Conservation (phyloP, 495 filamentous ascomycete genomes). For the Halenospora varia region DNA sequence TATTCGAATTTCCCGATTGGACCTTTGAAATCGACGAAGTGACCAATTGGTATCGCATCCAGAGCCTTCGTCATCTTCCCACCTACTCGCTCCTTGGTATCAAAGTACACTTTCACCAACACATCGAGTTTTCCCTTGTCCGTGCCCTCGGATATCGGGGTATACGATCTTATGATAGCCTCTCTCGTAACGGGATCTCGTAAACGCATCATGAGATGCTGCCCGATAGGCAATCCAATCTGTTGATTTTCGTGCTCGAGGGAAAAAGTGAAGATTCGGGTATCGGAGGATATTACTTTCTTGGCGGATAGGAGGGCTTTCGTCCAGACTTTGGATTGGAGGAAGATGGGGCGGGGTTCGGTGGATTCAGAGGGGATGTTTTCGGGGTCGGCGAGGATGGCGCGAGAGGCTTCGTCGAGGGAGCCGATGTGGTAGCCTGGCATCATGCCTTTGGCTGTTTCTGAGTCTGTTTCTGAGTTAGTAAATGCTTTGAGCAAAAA, state of each 20-base stretch:
- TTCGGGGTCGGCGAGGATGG: conserved; percentile 38
- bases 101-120: conserved; percentile 84
- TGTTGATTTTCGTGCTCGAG: conserved; percentile 69
- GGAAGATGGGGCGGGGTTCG: conserved; percentile 53
- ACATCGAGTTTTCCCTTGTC: conserved; percentile 64
- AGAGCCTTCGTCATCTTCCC: conserved; percentile 86
- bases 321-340: conserved; percentile 68
- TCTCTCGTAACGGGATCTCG: conserved; percentile 64
- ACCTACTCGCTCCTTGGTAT: conserved; percentile 50
- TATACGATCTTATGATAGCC: conserved; percentile 82
- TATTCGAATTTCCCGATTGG: conserved; percentile 90
- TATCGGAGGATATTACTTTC: conserved; percentile 70
- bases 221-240: conserved; percentile 79
- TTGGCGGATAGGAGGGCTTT: conserved; percentile 64
- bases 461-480: no score
- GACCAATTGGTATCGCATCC: conserved; percentile 64
- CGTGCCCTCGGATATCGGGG: conserved; percentile 67
- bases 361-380: conserved; percentile 10
- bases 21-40: conserved; percentile 81
- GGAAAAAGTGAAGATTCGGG: conserved; percentile 76
- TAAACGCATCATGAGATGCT: conserved; percentile 86
- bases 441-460: conserved; percentile 94
- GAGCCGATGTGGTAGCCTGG: conserved; percentile 81
- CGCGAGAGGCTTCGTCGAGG: conserved; percentile 54
- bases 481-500: no score